Base-by-base conservation (phyloP, 2,329 filamentous ascomycete genomes). In the Elsinoe australis region DNA sequence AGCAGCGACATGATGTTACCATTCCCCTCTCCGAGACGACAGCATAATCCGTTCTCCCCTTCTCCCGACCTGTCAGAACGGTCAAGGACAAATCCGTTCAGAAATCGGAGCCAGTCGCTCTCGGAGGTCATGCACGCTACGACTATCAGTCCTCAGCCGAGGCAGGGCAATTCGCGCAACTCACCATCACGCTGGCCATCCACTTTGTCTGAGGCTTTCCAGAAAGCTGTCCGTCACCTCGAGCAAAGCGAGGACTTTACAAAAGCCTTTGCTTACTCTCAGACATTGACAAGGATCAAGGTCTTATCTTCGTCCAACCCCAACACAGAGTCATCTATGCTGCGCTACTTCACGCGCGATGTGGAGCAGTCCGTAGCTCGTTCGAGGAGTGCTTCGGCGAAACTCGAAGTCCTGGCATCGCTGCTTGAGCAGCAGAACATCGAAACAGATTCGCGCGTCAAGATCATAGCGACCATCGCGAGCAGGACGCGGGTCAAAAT, bases 401-500 rank as follows among this genome's bases (percentile, higher is more conserved):
- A 87, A 52, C 87, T 86, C 52, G 83, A 87, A 54, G 83, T 83
- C 3, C 87, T 84, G 84, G 78, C 90, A 24, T 79, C 89, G 9
- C 88, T 84, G 78, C 73, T 94, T 15, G 87, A 87, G 59, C 85
- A 87, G 56, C 87, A 83, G 18, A 82, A 90, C 58, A 84, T 87
- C 17, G 34, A 52, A 18, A 36, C 51, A 7, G 31, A 49, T 8
- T 29, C 32, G 3, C 33, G 19, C 22, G 33, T 48, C n/a, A 38
- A 24, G 24, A 19, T 38, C 5, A 47, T 52, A 2, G 31, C 45
- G 4, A 24, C 47, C 5, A 48, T 33, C 12, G 18, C 92, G 29
- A 79, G 82, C 50, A 81, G 83, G 17, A 73, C 95, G 31, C 80
- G 92, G 33, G 86, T 95, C 63, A 96, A 96, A 72, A 95, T 96